Percentiles rank a stretch among this genome's conserved stretches.
Conservation (phyloP, 2,329 filamentous ascomycete genomes). For the Colletotrichum graminicola region DNA sequence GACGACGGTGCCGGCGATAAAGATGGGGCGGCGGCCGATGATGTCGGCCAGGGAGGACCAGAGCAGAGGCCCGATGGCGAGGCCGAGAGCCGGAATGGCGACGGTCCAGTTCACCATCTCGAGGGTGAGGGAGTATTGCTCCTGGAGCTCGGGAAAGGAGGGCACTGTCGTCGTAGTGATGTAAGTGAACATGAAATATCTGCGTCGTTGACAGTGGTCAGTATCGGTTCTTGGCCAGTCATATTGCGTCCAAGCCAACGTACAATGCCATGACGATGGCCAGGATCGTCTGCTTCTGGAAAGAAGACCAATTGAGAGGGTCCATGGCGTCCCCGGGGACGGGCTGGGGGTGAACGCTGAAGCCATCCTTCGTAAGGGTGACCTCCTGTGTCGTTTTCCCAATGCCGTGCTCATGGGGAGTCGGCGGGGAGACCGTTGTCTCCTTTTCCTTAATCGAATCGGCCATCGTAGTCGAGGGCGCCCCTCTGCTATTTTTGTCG, state of each 20-base stretch:
- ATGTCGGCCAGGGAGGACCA: constrained; percentile 63
- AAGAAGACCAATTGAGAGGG: constrained; percentile 65
- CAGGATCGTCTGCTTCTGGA: constrained; percentile 62
- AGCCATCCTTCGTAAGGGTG: constrained; percentile 44
- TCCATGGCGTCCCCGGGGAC: constrained; percentile 58
- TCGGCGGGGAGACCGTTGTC: neutral
- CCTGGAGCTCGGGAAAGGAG: constrained; percentile 63
- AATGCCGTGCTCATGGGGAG: constrained; percentile 9
- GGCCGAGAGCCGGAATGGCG: constrained; percentile 63
- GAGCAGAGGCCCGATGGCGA: constrained; percentile 63
- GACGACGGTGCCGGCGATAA: constrained; percentile 56
- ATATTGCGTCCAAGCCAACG: constrained; percentile 33
- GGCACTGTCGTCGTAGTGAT: constrained; percentile 68
- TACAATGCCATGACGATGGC: constrained; percentile 66
- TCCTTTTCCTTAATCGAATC: constrained; percentile 34
- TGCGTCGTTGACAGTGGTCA: constrained; percentile 43
- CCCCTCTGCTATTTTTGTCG: neutral
- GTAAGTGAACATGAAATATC: constrained; percentile 70
- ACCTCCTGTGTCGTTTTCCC: constrained; percentile 40
- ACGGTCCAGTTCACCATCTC: constrained; percentile 67
- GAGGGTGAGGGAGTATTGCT: constrained; percentile 58
- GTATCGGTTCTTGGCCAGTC: neutral
- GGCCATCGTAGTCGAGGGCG: constrained; percentile 13
- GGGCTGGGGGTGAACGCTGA: constrained; percentile 54
- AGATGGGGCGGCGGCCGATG: constrained; percentile 63